phyloP scores from a whole-genome alignment of 192 early-diverging fungal genomes.

The Coemansia biformis region DNA sequence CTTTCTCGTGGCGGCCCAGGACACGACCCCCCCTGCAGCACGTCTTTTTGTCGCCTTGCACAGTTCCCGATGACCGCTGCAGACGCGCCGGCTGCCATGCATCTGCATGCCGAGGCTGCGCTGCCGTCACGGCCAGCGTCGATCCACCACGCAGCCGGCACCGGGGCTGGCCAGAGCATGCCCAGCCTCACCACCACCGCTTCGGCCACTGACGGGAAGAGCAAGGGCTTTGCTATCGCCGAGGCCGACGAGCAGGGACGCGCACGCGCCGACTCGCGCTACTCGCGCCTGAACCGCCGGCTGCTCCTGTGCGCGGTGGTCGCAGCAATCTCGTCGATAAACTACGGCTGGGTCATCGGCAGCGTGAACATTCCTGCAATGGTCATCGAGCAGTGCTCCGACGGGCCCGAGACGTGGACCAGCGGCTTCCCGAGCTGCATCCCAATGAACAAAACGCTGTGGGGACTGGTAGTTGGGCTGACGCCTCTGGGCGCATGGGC shows the following conservation, averaged over 20 bases:
- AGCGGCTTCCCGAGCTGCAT: constrained; percentile 60
- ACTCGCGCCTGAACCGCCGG: constrained; percentile 20
- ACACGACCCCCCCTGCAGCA: too few relatives aligned
- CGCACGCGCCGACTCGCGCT: constrained; percentile 30
- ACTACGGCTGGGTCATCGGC: constrained; percentile 51
- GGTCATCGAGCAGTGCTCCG: constrained; percentile 50
- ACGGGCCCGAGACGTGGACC: constrained; percentile 37
- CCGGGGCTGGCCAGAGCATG: constrained; percentile 3
- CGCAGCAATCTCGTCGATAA: constrained; percentile 44
- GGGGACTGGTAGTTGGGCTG: constrained; percentile 56
- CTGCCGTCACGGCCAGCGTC: constrained; percentile 4
- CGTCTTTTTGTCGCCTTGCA: too few relatives aligned
- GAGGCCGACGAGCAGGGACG: constrained; percentile 25
- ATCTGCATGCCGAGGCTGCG: not conserved
- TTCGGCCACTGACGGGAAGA: constrained; percentile 7
- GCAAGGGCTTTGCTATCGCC: constrained; percentile 1
- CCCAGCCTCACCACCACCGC: constrained; percentile 25
- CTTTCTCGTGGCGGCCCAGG: too few relatives aligned
- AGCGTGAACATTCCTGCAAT: constrained; percentile 53
- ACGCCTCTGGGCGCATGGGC: constrained; percentile 67
- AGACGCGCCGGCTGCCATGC: not conserved
- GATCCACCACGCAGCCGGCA: constrained; percentile 7
- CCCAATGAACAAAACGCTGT: constrained; percentile 60
- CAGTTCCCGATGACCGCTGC: not conserved
- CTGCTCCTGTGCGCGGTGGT: constrained; percentile 32